Evolutionary conservation across 2,329 filamentous ascomycete genomes (phyloP).

Genomic region (Pseudogymnoascus sp.): DNA sequence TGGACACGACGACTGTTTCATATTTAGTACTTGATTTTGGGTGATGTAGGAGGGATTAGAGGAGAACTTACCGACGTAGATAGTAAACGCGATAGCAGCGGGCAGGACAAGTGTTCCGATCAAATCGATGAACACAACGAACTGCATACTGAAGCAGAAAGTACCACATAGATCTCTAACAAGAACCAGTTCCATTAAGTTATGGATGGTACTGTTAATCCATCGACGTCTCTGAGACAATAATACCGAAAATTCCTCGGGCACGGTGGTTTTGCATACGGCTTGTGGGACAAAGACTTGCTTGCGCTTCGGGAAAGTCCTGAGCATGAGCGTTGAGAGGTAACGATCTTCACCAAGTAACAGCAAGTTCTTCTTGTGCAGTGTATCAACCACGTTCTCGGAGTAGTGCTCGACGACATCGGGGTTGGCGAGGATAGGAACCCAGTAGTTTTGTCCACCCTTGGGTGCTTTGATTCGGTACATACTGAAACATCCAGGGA

Average conservation of each 20-base stretch:
- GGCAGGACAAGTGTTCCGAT: constrained; percentile 91
- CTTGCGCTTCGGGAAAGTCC: constrained; percentile 97
- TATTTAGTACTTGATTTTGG: constrained; percentile 16
- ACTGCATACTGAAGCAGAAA: constrained; percentile 99
- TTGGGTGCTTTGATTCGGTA: constrained; percentile 99
- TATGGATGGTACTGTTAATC: constrained; percentile 99
- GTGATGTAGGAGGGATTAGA: background rate
- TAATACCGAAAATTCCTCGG: constrained; percentile 84
- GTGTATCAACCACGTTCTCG: constrained; percentile 95
- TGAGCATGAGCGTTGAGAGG: constrained; percentile 92
- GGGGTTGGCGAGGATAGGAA: constrained; percentile 94
- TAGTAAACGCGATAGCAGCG: constrained; percentile 92
- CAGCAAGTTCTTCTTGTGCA: constrained; percentile 95
- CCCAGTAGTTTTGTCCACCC: constrained; percentile 98
- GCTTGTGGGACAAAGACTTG: constrained; percentile 98
- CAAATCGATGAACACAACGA: constrained; percentile 91
- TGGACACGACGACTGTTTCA: constrained; percentile 69
- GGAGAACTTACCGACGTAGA: constrained; percentile 75
- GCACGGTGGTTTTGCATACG: constrained; percentile 97
- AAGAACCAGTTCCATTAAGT: constrained; percentile 93
- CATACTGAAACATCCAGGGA: constrained; percentile 99
- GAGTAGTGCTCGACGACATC: constrained; percentile 99
- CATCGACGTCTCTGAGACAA: constrained; percentile 92
- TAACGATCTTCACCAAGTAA: constrained; percentile 91
- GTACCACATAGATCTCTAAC: constrained; percentile 95